These are phyloP conservation scores for Epichloe elymi DNA, from an alignment of 2,329 filamentous ascomycete species.

Conservation along the genomic window DNA sequence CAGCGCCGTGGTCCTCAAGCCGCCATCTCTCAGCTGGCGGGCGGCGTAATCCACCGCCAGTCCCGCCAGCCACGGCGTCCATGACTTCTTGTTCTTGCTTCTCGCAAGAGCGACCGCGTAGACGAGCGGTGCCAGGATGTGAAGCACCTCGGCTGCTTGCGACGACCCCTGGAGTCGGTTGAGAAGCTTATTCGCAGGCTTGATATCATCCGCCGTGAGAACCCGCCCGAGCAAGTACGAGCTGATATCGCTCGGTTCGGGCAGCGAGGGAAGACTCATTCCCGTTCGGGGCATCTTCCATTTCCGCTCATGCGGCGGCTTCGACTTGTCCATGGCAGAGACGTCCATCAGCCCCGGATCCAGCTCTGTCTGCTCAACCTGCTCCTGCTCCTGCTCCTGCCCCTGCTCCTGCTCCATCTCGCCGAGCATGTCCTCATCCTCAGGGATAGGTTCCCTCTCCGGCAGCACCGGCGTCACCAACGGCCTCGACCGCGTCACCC, in stretches of 20 bases:
- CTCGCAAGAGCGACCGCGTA: slow-evolving; percentile 75
- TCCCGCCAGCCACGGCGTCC: slow-evolving; percentile 85
- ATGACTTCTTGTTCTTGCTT: slow-evolving; percentile 60
- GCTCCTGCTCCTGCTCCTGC: slow-evolving; percentile 14
- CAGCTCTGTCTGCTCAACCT: slow-evolving; percentile 29
- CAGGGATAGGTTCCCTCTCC: slow-evolving; percentile 66
- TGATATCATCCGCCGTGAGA: slow-evolving; percentile 91
- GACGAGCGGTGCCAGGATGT: slow-evolving; percentile 76
- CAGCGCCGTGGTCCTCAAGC: slow-evolving; percentile 69
- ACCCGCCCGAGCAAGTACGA: slow-evolving; percentile 82
- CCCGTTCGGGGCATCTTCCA: slow-evolving; percentile 96
- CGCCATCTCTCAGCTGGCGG: slow-evolving; percentile 64
- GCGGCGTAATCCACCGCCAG: slow-evolving; percentile 77
- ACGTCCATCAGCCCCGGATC: slow-evolving; percentile 27
- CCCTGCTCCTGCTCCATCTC: slow-evolving; percentile 25
- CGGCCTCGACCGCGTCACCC: slow-evolving; percentile 70
- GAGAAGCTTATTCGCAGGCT: slow-evolving; percentile 75
- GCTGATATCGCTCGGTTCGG: slow-evolving; percentile 69
- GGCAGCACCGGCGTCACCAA: slow-evolving; percentile 75
- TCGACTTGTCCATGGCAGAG: slow-evolving; percentile 7
- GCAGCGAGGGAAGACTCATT: slow-evolving; percentile 69
- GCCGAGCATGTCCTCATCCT: slow-evolving; percentile 30
- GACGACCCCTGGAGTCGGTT: slow-evolving; percentile 62
- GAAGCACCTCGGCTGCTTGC: slow-evolving; percentile 76
- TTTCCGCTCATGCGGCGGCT: slow-evolving; percentile 36